Conservation (phyloP, 2,329 filamentous ascomycete genomes). For the Pseudocercospora pini-densiflorae region DNA sequence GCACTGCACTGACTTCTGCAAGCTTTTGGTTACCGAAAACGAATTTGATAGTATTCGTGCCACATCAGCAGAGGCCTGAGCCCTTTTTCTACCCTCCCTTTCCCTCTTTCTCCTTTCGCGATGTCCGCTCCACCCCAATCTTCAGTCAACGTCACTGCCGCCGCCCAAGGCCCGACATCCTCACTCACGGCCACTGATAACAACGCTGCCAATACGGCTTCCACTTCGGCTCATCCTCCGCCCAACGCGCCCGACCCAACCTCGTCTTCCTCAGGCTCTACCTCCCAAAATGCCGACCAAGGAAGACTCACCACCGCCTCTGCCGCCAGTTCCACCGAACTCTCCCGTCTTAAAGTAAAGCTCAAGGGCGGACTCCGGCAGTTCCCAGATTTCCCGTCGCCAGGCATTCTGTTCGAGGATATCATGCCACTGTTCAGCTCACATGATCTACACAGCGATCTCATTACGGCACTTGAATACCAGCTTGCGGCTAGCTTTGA, state of each 20-base stretch:
- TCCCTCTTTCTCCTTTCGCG: conserved; percentile 16
- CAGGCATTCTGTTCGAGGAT: conserved; percentile 95
- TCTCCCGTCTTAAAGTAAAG: conserved; percentile 65
- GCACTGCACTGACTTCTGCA: neutral
- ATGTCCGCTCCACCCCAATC: conserved; percentile 22
- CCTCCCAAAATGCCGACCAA: conserved; percentile 47
- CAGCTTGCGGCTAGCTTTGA: conserved; percentile 70
- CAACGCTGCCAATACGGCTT: conserved; percentile 26
- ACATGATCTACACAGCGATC: conserved; percentile 71
- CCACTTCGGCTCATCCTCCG: conserved; percentile 35
- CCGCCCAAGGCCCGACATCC: conserved; percentile 15
- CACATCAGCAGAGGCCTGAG: conserved; percentile 3
- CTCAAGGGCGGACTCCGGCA: conserved; percentile 76
- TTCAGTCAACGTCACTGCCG: conserved; percentile 17
- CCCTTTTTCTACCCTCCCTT: conserved; percentile 10
- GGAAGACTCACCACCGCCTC: conserved; percentile 54
- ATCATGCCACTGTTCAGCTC: conserved; percentile 95
- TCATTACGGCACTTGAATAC: conserved; percentile 84
- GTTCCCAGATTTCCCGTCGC: conserved; percentile 88
- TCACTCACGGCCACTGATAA: conserved; percentile 15
- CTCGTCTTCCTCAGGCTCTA: conserved; percentile 15
- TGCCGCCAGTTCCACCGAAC: conserved; percentile 49
- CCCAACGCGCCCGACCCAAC: conserved; percentile 34
- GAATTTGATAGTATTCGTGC: conserved; percentile 16
- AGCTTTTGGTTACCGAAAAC: conserved; percentile 4